Base-by-base conservation (phyloP, 352 stramenopile species). In the Globisporangium radiosum region DNA sequence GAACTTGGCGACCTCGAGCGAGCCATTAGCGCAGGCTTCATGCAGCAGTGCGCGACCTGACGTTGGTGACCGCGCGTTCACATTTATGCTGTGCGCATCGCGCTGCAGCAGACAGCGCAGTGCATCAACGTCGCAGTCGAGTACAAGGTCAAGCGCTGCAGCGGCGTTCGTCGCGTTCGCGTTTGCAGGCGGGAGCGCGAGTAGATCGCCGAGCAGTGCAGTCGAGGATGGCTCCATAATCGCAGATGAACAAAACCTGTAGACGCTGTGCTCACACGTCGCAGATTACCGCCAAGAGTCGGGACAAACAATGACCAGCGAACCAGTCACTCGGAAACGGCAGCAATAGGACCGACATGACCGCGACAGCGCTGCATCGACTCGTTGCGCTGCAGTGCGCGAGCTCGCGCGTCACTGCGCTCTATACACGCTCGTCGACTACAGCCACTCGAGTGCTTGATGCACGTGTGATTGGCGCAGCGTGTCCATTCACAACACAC, bases 41-140 rank as follows among this genome's bases (percentile, higher is more conserved):
- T 90, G 82, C 9, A 90, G 58, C n/a, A 92, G 38, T 1, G 78
- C 67, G 11, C 82, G 73, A 4, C 82, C 80, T 3, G 60, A 78
- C 1, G 50, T 54, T 0, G 64, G 51, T 47, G 72, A 55, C 7
- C 82, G 65, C 13, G 59, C 52, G 45, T 89, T 89, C 19, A 88
- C 63, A 6, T 37, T 15, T 4, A 44, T 36, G 13, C 19, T n/a
- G 25, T 8, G 38, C 7, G 54, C 39, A 14, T 72, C 40, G 5
- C 63, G 47, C 7, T 60, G 47, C 14, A 84, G 54, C 48, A 71
- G 48, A 7, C 61, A 8, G 0, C 50, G 56, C 36, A 87, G 52
- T 10, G 54, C 62, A 5, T 76, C 56, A 19, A 62, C 52, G 47
- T 82, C 68, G 0, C 66, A 69, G 10, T 69, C 62, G 14, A 66